Conservation (phyloP, 164 flowering plant genomes). For the Houttuynia cordata region DNA sequence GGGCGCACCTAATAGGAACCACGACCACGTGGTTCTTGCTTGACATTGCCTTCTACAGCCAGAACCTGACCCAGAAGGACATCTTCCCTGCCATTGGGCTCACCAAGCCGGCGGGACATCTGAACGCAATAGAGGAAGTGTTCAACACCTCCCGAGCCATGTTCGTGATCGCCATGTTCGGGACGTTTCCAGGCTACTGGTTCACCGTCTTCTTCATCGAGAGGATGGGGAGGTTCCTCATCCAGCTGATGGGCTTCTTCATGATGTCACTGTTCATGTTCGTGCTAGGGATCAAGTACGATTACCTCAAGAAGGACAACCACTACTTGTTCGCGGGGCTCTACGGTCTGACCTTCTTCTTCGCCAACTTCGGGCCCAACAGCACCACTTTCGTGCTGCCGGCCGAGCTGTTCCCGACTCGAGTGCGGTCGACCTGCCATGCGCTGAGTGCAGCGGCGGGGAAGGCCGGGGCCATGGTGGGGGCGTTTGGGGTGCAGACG, state of each 20-base stretch:
- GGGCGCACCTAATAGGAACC: slow-evolving; percentile 51
- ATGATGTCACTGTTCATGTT: slow-evolving; percentile 82
- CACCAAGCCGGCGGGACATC: slow-evolving; percentile 45
- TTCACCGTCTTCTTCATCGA: slow-evolving; percentile 67
- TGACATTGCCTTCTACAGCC: slow-evolving; percentile 64
- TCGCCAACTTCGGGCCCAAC: slow-evolving; percentile 47
- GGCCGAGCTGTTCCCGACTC: slow-evolving; percentile 45
- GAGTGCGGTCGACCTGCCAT: slow-evolving; percentile 48
- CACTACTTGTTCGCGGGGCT: slow-evolving; percentile 19
- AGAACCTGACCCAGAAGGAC: slow-evolving; percentile 66
- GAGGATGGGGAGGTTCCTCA: slow-evolving; percentile 46
- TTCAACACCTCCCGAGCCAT: slow-evolving; percentile 50
- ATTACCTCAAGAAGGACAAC: slow-evolving; percentile 16
- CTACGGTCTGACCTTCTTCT: slow-evolving; percentile 44
- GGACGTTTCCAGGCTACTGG: slow-evolving; percentile 90
- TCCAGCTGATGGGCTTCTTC: slow-evolving; percentile 64
- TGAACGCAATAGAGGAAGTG: slow-evolving; percentile 57
- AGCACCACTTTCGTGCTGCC: slow-evolving; percentile 45
- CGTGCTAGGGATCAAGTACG: slow-evolving; percentile 39
- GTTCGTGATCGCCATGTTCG: slow-evolving; percentile 38
- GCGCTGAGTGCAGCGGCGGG: slow-evolving; percentile 43
- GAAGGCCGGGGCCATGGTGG: slow-evolving; percentile 48
- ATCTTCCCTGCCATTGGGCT: slow-evolving; percentile 58
- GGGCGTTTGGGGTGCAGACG: slow-evolving; percentile 27
- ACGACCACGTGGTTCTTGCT: slow-evolving; percentile 55